These are phyloP conservation scores for Botrytis fragariae DNA, from an alignment of 2,329 filamentous ascomycete genomes.

Conservation along the genomic window DNA sequence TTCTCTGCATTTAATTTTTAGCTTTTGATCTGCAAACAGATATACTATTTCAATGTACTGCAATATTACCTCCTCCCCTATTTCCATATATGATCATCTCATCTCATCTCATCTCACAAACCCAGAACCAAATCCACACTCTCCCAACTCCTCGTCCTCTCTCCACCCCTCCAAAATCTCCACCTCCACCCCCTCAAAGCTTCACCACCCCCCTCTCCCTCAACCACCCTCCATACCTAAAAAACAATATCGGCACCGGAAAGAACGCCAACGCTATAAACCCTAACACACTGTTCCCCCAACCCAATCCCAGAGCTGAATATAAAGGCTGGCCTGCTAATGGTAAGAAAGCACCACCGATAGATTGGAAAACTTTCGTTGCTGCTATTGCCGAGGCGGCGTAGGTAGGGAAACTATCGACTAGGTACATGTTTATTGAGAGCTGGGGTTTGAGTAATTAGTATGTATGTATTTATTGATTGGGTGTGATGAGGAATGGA, in stretches of 20 bases:
- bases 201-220: neutral
- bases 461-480: too few species aligned
- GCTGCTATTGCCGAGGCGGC: constrained; percentile 2
- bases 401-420: constrained; percentile 5
- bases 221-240: neutral
- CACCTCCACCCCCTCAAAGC: neutral
- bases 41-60: too few species aligned
- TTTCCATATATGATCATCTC: neutral
- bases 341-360: constrained; percentile 2
- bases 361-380: neutral
- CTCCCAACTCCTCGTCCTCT: neutral
- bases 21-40: too few species aligned
- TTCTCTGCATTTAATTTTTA: too few species aligned
- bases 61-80: too few species aligned
- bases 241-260: constrained; percentile 7
- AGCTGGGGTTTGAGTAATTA: neutral
- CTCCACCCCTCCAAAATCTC: neutral
- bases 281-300: constrained; percentile 5
- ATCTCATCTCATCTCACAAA: neutral
- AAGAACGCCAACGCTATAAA: neutral
- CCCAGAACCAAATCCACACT: neutral
- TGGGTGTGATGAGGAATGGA: too few species aligned
- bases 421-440: constrained; percentile 11
- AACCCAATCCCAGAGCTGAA: neutral
- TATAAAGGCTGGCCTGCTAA: constrained; percentile 1